Base-by-base conservation (phyloP, 495 filamentous ascomycete genomes). In the Daldinia loculata region DNA sequence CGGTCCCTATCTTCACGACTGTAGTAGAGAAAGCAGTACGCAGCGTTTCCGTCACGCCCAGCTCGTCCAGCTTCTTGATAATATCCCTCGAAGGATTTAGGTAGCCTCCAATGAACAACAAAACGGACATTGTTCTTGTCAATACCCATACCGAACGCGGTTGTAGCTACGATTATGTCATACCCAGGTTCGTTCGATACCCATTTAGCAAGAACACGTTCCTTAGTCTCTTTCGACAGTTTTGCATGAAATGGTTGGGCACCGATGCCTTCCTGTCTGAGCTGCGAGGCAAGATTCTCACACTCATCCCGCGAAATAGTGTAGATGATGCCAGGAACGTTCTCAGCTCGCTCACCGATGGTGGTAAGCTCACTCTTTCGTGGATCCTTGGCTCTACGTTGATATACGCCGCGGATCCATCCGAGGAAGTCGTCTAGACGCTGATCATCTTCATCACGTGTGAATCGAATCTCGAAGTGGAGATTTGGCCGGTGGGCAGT, bases 141-240 rank as follows among this genome's bases (percentile, higher is more conserved):
- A 71, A 99, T 98, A 4, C 95, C 95, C 95, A 99, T 98, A 6
- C 95, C 95, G 68, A 98, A 98, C 0, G 95, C 95, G 3, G 93
- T 98, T 0, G 95, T 98, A 5, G 95, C 95, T 43, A 98, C 92
- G 50, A 98, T 94, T 55, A 98, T 89, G 71, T 94, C 92, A 77
- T 95, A 97, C 6, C 90, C 89, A 12, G 84, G 81, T 51, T 87
- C 84, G 68, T 91, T 90, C 15, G 86, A 86, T 39, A 95, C 87
- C 95, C 95, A 98, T 36, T 88, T 87, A 4, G 84, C 74, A 32
- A 92, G 80, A 38, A 86, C 86, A 64, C 88, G 86, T 50, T 89
- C 88, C 71, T 92, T 92, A 43, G 85, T 80, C 27, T 87, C 79
- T 56, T 85, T 87, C 4, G 80, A 76, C 27, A 93, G 81, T 41